Evolutionary conservation across 768 basidiomycete genomes (phyloP).

Genomic region (Asterophora lycoperdoides): DNA sequence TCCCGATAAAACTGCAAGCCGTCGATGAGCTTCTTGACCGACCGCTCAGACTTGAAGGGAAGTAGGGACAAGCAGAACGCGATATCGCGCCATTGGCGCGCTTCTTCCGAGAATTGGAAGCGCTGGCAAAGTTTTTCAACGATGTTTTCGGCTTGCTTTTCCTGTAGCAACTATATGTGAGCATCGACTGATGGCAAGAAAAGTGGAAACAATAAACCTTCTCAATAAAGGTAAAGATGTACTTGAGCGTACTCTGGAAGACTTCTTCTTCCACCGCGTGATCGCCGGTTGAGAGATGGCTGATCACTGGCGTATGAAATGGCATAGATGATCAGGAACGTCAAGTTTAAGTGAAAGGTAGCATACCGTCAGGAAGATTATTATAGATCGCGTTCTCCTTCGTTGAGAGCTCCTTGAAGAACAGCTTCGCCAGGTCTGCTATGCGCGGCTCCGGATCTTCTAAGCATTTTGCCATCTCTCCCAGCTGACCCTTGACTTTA

Average conservation of each 20-base stretch:
- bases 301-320: conserved; percentile 62
- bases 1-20: conserved; percentile 91
- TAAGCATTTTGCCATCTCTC: conserved; percentile 99
- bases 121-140: conserved; percentile 97
- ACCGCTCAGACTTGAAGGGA: conserved; percentile 95
- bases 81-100: conserved; percentile 96
- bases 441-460: conserved; percentile 88
- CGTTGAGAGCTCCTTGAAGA: conserved; percentile 93
- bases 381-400: conserved; percentile 99
- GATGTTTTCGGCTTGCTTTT: conserved; percentile 96
- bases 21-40: conserved; percentile 94
- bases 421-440: conserved; percentile 92
- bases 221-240: conserved; percentile 96
- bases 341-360: not conserved
- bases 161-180: conserved; percentile 42
- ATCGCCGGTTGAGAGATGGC: conserved; percentile 85
- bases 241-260: conserved; percentile 90
- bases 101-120: conserved; percentile 82
- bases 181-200: not conserved
- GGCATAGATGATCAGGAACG: conserved; percentile 6
- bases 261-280: conserved; percentile 90
- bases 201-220: conserved; percentile 52
- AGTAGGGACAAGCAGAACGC: conserved; percentile 92
- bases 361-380: conserved; percentile 89
- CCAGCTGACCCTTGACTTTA: conserved; percentile 98